Conservation (phyloP, 2,329 filamentous ascomycete genomes). For the Lasiodiplodia gonubiensis region DNA sequence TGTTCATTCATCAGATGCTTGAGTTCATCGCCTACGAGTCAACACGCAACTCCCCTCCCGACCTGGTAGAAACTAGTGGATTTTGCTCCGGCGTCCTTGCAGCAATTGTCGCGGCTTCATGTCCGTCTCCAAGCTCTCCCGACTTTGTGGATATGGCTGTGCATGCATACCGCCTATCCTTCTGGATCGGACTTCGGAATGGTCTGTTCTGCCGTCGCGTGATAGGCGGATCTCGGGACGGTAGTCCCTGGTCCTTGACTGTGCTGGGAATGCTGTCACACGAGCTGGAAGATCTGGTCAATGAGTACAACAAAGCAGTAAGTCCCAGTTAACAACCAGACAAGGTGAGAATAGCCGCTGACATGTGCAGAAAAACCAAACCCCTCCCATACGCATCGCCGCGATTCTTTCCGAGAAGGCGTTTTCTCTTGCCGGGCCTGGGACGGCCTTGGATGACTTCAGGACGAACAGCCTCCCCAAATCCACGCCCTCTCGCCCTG, state of each 20-base stretch:
- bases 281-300: not conserved
- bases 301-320: not conserved
- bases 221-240: not conserved
- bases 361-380: not conserved
- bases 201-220: not conserved
- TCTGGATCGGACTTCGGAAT: slow-evolving; percentile 28
- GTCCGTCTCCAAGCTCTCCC: not conserved
- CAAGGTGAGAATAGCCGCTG: not conserved
- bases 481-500: not conserved
- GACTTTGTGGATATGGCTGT: slow-evolving; percentile 18
- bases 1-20: slow-evolving; percentile 3
- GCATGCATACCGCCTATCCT: slow-evolving; percentile 15
- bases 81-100: slow-evolving; percentile 29
- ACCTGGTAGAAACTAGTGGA: not conserved
- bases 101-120: slow-evolving; percentile 17
- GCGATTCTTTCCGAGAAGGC: not conserved
- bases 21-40: not conserved
- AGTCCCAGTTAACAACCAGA: not conserved
- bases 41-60: too few relatives aligned
- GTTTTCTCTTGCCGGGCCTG: not conserved
- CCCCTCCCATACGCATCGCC: not conserved
- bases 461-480: not conserved
- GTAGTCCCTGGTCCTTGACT: not conserved
- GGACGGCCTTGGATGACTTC: not conserved
- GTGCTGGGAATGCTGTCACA: not conserved